Evolutionary conservation across 495 filamentous ascomycete genomes (phyloP).

Genomic region (Aspergillus sclerotiicarbonarius): DNA sequence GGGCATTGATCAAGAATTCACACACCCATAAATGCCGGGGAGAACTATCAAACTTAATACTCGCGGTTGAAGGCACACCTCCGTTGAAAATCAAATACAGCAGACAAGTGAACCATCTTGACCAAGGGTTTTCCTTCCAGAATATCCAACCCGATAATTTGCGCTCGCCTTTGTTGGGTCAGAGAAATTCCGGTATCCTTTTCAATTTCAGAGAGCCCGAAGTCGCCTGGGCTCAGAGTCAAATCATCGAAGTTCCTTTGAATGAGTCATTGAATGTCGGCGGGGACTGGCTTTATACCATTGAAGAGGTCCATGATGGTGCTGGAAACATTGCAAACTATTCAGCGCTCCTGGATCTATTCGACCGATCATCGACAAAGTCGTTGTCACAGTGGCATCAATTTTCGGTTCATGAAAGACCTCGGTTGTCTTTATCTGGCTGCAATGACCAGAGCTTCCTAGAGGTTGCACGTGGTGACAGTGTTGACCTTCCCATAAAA

Average conservation of each 20-base stretch:
- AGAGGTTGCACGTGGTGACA: constrained; percentile 71
- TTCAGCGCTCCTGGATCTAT: constrained; percentile 50
- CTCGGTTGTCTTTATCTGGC: constrained; percentile 62
- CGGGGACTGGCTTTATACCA: constrained; percentile 82
- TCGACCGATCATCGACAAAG: constrained; percentile 58
- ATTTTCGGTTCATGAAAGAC: constrained; percentile 85
- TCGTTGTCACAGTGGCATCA: constrained; percentile 68
- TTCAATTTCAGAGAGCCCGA: constrained; percentile 52
- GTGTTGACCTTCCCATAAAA: constrained; percentile 66
- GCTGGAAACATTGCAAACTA: constrained; percentile 86
- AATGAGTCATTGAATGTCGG: constrained; percentile 79
- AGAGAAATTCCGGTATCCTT: constrained; percentile 53
- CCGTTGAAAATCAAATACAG: constrained; percentile 93
- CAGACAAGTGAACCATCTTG: constrained; percentile 71
- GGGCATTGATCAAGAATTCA: constrained; percentile 64
- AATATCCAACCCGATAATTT: constrained; percentile 88
- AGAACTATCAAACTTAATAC: constrained; percentile 78
- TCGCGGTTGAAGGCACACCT: constrained; percentile 83
- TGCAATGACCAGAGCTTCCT: constrained; percentile 80
- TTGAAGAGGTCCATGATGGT: constrained; percentile 89
- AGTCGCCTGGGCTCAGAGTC: constrained; percentile 75
- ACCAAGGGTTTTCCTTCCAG: constrained; percentile 77
- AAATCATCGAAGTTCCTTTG: constrained; percentile 71
- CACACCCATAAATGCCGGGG: constrained; percentile 69
- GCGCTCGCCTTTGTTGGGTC: constrained; percentile 66